These are phyloP conservation scores for Backusella tarrabulga DNA, from an alignment of 192 early-diverging fungal species.

Conservation along the genomic window DNA sequence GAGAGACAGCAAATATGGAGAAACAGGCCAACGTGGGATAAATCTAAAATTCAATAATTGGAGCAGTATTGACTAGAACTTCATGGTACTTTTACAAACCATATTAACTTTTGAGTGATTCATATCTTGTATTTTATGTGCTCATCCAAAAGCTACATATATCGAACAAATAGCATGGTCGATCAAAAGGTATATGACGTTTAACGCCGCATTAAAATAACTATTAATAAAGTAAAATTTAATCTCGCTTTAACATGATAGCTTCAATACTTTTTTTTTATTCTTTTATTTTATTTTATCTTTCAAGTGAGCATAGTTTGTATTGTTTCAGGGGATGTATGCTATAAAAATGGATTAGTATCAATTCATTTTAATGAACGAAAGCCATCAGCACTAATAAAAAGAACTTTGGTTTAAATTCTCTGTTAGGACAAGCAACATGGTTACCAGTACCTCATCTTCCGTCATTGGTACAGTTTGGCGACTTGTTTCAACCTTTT, in stretches of 20 bases:
- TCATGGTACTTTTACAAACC: too few species aligned
- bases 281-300: neutral
- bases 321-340: neutral
- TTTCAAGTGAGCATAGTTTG: neutral
- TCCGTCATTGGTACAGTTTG: neutral
- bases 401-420: neutral
- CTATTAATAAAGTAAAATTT: neutral
- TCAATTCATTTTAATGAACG: neutral
- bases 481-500: neutral
- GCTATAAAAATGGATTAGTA: neutral
- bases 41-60: too few species aligned
- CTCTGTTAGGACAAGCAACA: neutral
- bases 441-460: neutral
- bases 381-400: neutral
- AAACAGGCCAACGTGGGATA: too few species aligned
- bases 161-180: neutral
- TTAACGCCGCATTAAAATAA: neutral
- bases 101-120: neutral
- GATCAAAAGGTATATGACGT: neutral
- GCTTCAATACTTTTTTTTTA: too few species aligned
- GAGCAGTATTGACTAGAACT: too few species aligned
- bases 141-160: neutral
- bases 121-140: neutral
- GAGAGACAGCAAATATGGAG: too few species aligned
- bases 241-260: neutral